phyloP scores from a whole-genome alignment of 2,329 filamentous ascomycete species.

The Colletotrichum sansevieriae region DNA sequence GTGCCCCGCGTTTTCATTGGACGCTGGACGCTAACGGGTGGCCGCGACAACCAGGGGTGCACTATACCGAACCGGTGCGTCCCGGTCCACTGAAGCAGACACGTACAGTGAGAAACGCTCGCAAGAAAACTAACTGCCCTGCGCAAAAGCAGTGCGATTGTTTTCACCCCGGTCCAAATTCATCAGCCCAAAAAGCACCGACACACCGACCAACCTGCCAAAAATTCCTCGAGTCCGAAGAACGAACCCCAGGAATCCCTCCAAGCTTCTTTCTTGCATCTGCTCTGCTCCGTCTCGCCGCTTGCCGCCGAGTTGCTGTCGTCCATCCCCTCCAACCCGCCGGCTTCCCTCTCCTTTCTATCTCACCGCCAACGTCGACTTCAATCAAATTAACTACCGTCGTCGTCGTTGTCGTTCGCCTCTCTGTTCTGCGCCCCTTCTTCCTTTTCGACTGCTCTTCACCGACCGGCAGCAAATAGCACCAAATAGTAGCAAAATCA shows the following conservation, averaged over 20 bases:
- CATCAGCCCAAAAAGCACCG: constrained; percentile 8
- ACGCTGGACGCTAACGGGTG: constrained; percentile 10
- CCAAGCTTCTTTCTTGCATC: constrained; percentile 1
- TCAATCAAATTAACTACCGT: neutral
- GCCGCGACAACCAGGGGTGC: constrained; percentile 33
- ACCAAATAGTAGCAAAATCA: constrained; percentile 4
- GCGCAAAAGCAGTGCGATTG: no score
- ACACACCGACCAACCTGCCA: neutral
- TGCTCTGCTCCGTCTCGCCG: no score
- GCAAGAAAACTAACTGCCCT: constrained; percentile 17
- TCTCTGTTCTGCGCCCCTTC: neutral
- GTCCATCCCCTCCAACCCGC: neutral
- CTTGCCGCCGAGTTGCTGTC: no score
- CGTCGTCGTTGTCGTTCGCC: constrained; percentile 1
- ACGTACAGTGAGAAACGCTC: neutral
- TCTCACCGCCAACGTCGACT: constrained; percentile 5
- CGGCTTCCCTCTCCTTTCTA: neutral
- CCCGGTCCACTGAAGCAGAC: constrained; percentile 1
- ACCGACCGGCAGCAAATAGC: constrained; percentile 2
- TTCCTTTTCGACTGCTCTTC: neutral
- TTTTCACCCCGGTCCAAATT: constrained; percentile 11
- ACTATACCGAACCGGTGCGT: neutral
- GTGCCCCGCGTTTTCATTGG: constrained; percentile 9
- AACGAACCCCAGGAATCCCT: neutral
- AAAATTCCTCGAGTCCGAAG: neutral